Base-by-base conservation (phyloP, 192 early-diverging fungal species). In the Pilobolus umbonatus region DNA sequence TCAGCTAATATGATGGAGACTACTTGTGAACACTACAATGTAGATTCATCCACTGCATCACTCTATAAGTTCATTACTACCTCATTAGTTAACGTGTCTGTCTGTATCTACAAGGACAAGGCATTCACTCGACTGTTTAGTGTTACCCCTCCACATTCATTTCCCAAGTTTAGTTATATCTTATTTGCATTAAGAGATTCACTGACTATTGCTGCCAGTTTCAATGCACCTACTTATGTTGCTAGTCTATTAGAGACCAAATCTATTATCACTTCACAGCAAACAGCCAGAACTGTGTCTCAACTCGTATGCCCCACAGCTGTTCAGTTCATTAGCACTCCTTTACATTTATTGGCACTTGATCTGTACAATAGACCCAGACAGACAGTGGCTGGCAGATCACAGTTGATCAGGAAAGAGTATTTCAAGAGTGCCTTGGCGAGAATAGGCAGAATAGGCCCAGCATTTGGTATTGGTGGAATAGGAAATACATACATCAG, bases 51-150 rank as follows among this genome's bases (percentile, higher is more conserved):
- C 34, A 53, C 34, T 14, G 25, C 73, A 21, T 31, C 67, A 2
- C 30, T 57, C 36, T 32, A 58, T 21, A 77, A 77, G 46, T 77
- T 77, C 26, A 26, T 75, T 1, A 69, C 52, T 17, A 72, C 75
- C n/a, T 64, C 69, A 9, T 14, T 62, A 2, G 56, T 51, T 7
- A 77, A 77, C 47, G 73, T 77, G 69, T 44, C 59, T 4, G 29
- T 68, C 17, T 75, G 73, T 47, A 77, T 77, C 8, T 62, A 51
- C 45, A 77, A 77, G 60, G 75, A 77, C 40, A 51, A 69, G n/a
- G 55, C 65, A 9, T 77, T 77, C 43, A 75, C 75, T 32, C 49
- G 68, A 29, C 69, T 75, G 73, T 75, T 77, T 63, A 69, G 73
- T 43, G 55, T 39, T 1, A 44, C 60, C 10, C 66, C 73, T 2